Base-by-base conservation (phyloP, 78 protist genomes). In the Creolimax fragrantissima region DNA sequence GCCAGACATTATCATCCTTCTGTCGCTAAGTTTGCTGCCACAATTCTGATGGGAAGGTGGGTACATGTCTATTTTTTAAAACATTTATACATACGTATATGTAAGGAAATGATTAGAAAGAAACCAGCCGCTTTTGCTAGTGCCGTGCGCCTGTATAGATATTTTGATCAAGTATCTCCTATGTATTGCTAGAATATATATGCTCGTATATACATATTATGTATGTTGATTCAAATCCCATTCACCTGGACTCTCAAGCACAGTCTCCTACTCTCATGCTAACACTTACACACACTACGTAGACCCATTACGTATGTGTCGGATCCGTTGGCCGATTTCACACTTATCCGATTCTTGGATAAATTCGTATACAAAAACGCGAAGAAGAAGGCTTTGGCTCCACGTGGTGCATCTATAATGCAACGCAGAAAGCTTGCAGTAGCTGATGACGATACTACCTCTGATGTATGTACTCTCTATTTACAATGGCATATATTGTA, bases 1-100 rank as follows among this genome's bases (percentile, higher is more conserved):
- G 2, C 84, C 35, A 43, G 85, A 3, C 97, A 95, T 89, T 92
- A 45, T 89, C 95, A 95, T 81, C 97, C 97, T 90, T 91, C 92
- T 2, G 92, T 95, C 35, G 67, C 74, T n/a, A 37, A 35, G 17
- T 91, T 94, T 36, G 92, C 95, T 2, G 37, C 67, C 24, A 35
- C 74, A 17, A 58, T 45, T 11, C 41, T 95, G 42, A 41, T 93
- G 5, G 32, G 45, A 3, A 84, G 66, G 44, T 32, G 89, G 32
- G 45, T 24, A 11, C 88, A 5, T 11, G 88, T 84, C 44, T 5
- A n/a, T 5, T 58, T 58, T 58, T 58, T 17, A 17, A 24, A 32
- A 17, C 89, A 83, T n/a, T n/a, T n/a, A n/a, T n/a, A n/a, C n/a
- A n/a, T n/a, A n/a, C n/a, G n/a, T n/a, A n/a, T n/a, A n/a, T n/a